Percentiles rank a stretch among this genome's conserved stretches.
These are phyloP conservation scores for Melocanna baccifera DNA, from an alignment of 176 grass and related monocot genomes.

Conservation along the genomic window DNA sequence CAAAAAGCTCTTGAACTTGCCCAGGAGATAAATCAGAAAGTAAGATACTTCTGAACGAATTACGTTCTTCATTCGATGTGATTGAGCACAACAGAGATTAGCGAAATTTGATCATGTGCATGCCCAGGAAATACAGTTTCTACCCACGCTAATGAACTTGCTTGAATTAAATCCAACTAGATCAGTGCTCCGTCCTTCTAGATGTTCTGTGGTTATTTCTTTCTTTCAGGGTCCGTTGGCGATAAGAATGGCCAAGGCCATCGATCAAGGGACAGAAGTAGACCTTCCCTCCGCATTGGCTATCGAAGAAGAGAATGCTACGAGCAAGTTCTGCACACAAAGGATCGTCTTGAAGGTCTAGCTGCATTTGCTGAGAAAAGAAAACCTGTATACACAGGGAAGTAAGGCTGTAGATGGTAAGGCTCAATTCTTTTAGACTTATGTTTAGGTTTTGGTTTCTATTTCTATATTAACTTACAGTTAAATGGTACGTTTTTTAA, in stretches of 20 bases:
- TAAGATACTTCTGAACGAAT: neutral
- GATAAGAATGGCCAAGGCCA: constrained; percentile 80
- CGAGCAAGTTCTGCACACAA: constrained; percentile 60
- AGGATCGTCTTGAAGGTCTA: constrained; percentile 85
- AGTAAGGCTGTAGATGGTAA: constrained; percentile 16
- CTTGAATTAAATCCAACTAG: constrained; percentile 11
- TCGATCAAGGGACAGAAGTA: constrained; percentile 64
- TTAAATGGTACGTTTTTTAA: too few relatives aligned
- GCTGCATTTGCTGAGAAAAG: constrained; percentile 90
- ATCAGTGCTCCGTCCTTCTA: neutral
- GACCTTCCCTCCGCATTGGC: constrained; percentile 43
- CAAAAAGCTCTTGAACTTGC: constrained; percentile 75
- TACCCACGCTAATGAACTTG: neutral
- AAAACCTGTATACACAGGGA: constrained; percentile 75
- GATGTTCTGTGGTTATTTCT: neutral
- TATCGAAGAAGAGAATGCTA: constrained; percentile 85
- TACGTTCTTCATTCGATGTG: neutral
- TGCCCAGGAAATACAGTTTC: neutral
- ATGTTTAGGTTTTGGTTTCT: too few relatives aligned
- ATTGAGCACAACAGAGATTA: neutral
- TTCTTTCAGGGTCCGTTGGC: constrained; percentile 73
- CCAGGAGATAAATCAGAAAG: too few relatives aligned
- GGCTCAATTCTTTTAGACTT: too few relatives aligned
- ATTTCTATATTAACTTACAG: too few relatives aligned
- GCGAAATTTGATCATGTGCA: neutral